These are phyloP conservation scores for Solanum medicagineum DNA, from an alignment of 257 asterid species.

Conservation along the genomic window DNA sequence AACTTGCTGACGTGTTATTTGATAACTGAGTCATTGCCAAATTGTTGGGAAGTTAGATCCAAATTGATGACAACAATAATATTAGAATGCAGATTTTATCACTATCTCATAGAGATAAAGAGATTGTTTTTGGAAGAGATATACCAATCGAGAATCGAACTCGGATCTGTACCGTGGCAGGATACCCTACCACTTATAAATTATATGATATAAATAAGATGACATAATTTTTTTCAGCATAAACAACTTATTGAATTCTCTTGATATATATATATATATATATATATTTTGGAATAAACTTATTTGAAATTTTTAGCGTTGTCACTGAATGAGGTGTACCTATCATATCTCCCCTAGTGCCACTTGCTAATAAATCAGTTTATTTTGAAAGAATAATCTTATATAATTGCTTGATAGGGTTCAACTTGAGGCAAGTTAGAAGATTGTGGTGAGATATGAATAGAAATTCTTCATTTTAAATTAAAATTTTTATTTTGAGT, in stretches of 20 bases:
- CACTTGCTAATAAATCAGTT: neutral
- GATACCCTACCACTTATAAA: too few relatives aligned
- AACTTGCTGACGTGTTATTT: slow-evolving; percentile 17
- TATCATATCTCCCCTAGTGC: neutral
- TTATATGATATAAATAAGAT: neutral
- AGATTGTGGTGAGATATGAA: neutral
- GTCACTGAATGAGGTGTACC: neutral
- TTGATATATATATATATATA: neutral
- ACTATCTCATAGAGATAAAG: too few relatives aligned
- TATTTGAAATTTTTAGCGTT: neutral
- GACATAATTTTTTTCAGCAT: neutral
- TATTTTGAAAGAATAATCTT: neutral
- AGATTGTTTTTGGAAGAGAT: too few relatives aligned
- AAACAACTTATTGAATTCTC: neutral
- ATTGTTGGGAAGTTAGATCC: neutral
- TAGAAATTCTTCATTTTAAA: neutral
- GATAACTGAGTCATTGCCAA: neutral
- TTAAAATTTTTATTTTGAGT: too few relatives aligned
- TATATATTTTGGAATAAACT: neutral
- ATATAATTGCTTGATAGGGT: neutral
- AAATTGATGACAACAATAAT: neutral
- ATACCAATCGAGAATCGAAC: too few relatives aligned
- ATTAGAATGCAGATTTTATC: too few relatives aligned
- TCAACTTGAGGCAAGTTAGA: neutral
- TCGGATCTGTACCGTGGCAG: too few relatives aligned